These are phyloP conservation scores for Cyberlindnera nakhonratchasimensis DNA, from an alignment of 805 yeast species.

Conservation along the genomic window DNA sequence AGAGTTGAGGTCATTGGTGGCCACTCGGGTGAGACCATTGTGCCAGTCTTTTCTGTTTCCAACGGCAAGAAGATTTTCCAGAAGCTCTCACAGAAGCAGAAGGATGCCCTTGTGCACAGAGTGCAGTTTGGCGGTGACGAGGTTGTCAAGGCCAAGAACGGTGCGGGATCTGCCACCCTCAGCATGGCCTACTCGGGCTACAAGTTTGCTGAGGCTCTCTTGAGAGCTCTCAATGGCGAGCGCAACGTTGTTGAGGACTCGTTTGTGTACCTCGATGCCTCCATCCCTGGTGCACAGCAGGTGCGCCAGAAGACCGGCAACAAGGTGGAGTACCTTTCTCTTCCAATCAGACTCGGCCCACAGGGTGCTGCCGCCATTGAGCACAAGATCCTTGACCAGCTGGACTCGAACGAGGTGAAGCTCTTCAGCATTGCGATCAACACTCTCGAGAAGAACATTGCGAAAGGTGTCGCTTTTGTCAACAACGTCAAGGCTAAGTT, in stretches of 20 bases:
- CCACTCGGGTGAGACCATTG: constrained; percentile 93
- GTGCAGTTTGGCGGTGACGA: constrained; percentile 97
- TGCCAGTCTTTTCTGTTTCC: constrained; percentile 53
- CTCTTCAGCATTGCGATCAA: constrained; percentile 52
- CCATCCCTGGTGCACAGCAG: constrained; percentile 24
- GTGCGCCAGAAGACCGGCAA: constrained; percentile 22
- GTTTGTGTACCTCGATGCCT: constrained; percentile 45
- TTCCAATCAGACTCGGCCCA: constrained; percentile 55
- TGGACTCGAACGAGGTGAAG: constrained; percentile 51
- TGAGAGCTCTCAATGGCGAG: constrained; percentile 33
- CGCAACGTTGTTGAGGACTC: constrained; percentile 43
- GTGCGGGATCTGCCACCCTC: constrained; percentile 91
- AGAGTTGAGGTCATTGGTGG: constrained; percentile 70
- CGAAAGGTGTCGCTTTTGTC: constrained; percentile 53
- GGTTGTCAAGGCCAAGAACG: constrained; percentile 92
- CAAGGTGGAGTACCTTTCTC: constrained; percentile 48
- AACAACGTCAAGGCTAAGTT: constrained; percentile 25
- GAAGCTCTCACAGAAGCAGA: constrained; percentile 21
- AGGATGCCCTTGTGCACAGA: constrained; percentile 63
- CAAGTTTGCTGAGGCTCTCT: constrained; percentile 58
- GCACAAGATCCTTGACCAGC: constrained; percentile 45
- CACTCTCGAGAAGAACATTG: constrained; percentile 53
- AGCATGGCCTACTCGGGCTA: constrained; percentile 96
- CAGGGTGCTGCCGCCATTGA: constrained; percentile 57
- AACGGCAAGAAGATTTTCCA: constrained; percentile 16